Evolutionary conservation across 305 asterid species (phyloP), one percentile per base, ranked within the genome.

Genomic region (Solanum hybrid): DNA sequence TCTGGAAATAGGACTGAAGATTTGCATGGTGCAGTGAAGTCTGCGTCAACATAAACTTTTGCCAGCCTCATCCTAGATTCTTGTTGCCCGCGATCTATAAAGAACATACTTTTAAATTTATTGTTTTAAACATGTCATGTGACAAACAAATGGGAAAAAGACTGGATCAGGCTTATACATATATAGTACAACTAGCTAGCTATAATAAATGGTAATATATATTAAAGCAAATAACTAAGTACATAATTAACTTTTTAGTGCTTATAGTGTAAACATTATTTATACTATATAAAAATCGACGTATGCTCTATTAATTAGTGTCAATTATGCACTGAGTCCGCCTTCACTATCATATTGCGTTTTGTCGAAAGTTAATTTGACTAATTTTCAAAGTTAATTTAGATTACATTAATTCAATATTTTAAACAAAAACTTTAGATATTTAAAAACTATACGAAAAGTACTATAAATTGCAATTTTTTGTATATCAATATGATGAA

Each of bases 1-100:
- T 89, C 88, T 3, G 91, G 91, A 88, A 69, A 90, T 1, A 90
- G 91, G 4, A 90, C 88, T 17, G 88, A 51, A 11, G 88, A 31
- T 22, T 51, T 16, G 69, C 86, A 88, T 2, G 91, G 91, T 24
- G 90, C 88, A 9, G 38, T 88, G n/a, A 88, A 35, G 17, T 81
- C 90, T 51, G 86, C 86, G 27, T 90, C 91, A 46, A 27, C 24
- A 22, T 90, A 86, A 10, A 90, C 81, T 69, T 90, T 90, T 12
- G 90, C 91, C 11, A 87, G 85, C 51, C 90, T 72, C 36, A 42
- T 46, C 40, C 85, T 38, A 17, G 5, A 31, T 86, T 36, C 66
- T 17, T 24, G 37, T 7, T 36, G 5, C 36, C 22, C 79, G 13
- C 37, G 1, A 31, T 7, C 79, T 75, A 20, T 7, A 75, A 31